Conservation (phyloP, 2,329 filamentous ascomycete species). For the Fusarium sp. region DNA sequence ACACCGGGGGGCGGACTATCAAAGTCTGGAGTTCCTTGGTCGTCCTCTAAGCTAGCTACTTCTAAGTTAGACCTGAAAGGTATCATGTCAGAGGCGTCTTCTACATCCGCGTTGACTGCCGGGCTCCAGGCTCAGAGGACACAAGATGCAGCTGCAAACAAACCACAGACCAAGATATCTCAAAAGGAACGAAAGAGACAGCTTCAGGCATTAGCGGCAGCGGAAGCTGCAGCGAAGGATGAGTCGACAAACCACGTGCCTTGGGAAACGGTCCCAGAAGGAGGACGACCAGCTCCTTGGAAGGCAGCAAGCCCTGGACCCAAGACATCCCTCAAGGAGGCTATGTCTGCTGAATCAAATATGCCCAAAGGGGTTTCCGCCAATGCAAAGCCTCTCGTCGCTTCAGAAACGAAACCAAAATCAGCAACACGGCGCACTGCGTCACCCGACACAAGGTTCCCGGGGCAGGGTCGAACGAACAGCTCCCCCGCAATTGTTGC, state of each 20-base stretch:
- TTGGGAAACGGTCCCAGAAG: constrained; percentile 58
- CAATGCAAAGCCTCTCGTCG: constrained; percentile 58
- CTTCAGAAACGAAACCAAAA: constrained; percentile 56
- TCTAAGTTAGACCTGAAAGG: constrained; percentile 79
- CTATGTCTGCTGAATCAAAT: constrained; percentile 53
- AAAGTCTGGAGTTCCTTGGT: constrained; percentile 62
- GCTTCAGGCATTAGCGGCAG: constrained; percentile 72
- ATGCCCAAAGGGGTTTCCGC: constrained; percentile 48
- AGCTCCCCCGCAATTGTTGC: constrained; percentile 50
- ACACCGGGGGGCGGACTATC: constrained; percentile 14
- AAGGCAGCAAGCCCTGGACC: constrained; percentile 65
- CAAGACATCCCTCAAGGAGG: constrained; percentile 64
- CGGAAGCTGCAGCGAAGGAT: constrained; percentile 56
- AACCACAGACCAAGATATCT: constrained; percentile 73
- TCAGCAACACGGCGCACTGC: constrained; percentile 62
- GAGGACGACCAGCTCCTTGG: constrained; percentile 71
- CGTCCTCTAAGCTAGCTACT: constrained; percentile 63
- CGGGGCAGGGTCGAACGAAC: constrained; percentile 64
- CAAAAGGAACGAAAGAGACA: constrained; percentile 93
- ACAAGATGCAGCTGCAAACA: constrained; percentile 55
- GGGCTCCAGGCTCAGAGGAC: constrained; percentile 64
- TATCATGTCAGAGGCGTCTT: constrained; percentile 74
- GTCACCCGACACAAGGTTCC: constrained; percentile 72
- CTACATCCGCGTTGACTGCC: constrained; percentile 66
- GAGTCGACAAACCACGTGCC: constrained; percentile 52